Conservation (phyloP, 1,139 yeast genomes). For the Hyphopichia buzzinii region DNA sequence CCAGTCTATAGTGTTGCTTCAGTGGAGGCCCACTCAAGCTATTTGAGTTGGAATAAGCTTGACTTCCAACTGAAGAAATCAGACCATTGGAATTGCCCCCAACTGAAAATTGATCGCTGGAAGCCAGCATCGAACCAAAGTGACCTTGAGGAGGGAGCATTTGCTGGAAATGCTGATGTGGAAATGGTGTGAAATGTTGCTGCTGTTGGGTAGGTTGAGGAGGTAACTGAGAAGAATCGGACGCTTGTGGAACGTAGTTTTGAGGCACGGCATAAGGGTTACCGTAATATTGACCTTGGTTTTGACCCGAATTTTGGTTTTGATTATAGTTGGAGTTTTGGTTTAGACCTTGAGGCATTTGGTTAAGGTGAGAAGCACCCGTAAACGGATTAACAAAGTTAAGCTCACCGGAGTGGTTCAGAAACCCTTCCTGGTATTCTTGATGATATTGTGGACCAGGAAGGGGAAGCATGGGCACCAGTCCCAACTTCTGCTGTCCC, state of each 20-base stretch:
- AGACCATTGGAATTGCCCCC: slow-evolving; percentile 12
- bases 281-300: slow-evolving; percentile 9
- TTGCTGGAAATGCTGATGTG: slow-evolving; percentile 14
- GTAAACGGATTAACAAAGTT: slow-evolving; percentile 23
- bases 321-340: slow-evolving; percentile 1
- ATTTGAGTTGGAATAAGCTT: slow-evolving; percentile 6
- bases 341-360: background rate
- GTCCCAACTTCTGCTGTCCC: slow-evolving; percentile 2
- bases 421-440: background rate
- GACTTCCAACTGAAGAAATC: slow-evolving; percentile 11
- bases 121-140: slow-evolving; percentile 10
- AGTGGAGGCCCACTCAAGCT: slow-evolving; percentile 9
- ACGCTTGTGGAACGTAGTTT: slow-evolving; percentile 1
- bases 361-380: slow-evolving; percentile 6
- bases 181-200: slow-evolving; percentile 12
- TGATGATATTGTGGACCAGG: slow-evolving; percentile 7
- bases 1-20: slow-evolving; percentile 2
- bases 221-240: slow-evolving; percentile 1
- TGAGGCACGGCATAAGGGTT: slow-evolving; percentile 11
- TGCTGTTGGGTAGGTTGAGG: slow-evolving; percentile 3
- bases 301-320: slow-evolving; percentile 8
- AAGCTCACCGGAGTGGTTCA: slow-evolving; percentile 9
- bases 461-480: slow-evolving; percentile 3
- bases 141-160: slow-evolving; percentile 10
- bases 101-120: slow-evolving; percentile 13